phyloP scores from a whole-genome alignment of 2,329 filamentous ascomycete genomes.

The Clarireedia sp. region DNA sequence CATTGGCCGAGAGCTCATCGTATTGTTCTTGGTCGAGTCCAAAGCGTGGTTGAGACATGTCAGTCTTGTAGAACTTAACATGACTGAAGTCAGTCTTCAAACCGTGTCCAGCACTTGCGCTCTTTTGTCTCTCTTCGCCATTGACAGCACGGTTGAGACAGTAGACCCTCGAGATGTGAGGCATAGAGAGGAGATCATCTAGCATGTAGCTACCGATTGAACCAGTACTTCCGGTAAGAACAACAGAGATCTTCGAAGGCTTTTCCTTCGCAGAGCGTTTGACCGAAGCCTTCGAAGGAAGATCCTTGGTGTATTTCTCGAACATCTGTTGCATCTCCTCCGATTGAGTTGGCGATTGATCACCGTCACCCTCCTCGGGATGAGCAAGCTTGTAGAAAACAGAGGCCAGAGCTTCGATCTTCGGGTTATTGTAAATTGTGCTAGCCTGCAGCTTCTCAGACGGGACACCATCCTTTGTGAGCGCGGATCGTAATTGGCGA shows the following conservation, averaged over 20 bases:
- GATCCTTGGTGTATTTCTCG: constrained; percentile 10
- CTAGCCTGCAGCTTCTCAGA: constrained; percentile 4
- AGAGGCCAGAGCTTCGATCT: constrained; percentile 1
- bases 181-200: constrained; percentile 29
- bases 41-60: constrained; percentile 39
- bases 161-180: constrained; percentile 34
- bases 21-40: constrained; percentile 34
- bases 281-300: background rate
- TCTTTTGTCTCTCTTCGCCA: constrained; percentile 11
- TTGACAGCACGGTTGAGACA: constrained; percentile 39
- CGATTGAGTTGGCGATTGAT: background rate
- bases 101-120: constrained; percentile 33
- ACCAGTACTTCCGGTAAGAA: constrained; percentile 43
- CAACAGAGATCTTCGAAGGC: constrained; percentile 14
- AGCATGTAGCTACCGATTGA: constrained; percentile 42
- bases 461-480: background rate
- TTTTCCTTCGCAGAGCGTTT: background rate
- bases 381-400: background rate
- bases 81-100: constrained; percentile 31
- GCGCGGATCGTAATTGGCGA: constrained; percentile 4
- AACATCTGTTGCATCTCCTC: constrained; percentile 11
- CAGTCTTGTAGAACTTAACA: constrained; percentile 41
- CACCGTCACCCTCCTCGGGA: background rate
- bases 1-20: constrained; percentile 14
- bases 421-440: constrained; percentile 6